Conservation (phyloP, 192 early-diverging fungal species). For the Coemansia sp. region DNA sequence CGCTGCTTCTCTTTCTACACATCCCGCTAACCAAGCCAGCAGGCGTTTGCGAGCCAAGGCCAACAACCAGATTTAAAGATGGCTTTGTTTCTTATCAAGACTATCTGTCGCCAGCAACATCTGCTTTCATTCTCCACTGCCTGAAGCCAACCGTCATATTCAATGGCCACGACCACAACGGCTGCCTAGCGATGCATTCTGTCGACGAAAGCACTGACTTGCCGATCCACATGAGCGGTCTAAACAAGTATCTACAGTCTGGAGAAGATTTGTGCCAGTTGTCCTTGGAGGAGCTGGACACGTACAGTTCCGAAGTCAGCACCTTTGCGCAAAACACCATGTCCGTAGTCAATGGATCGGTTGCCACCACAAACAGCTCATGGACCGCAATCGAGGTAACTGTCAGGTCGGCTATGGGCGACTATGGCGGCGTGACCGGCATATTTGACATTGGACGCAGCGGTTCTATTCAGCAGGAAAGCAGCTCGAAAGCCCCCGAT, state of each 20-base stretch:
- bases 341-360: neutral
- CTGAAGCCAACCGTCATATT: conserved; percentile 59
- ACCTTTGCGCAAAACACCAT: conserved; percentile 23
- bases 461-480: neutral
- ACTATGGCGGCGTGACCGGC: conserved; percentile 59
- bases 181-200: conserved; percentile 56
- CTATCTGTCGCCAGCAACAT: conserved; percentile 58
- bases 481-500: neutral
- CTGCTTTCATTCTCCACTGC: conserved; percentile 59
- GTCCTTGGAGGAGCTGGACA: conserved; percentile 31
- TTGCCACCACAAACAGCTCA: neutral
- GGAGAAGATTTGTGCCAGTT: conserved; percentile 24
- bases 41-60: conserved; percentile 57
- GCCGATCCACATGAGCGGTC: conserved; percentile 12
- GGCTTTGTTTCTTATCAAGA: conserved; percentile 61
- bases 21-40: conserved; percentile 62
- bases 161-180: conserved; percentile 66
- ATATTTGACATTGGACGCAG: conserved; percentile 57
- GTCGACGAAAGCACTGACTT: conserved; percentile 7
- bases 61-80: conserved; percentile 40
- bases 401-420: conserved; percentile 65
- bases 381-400: conserved; percentile 58
- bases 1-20: conserved; percentile 60
- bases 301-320: conserved; percentile 22
- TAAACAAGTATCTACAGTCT: conserved; percentile 6